phyloP scores from a whole-genome alignment of 192 early-diverging fungal genomes.

The Spizellomyces sp. region DNA sequence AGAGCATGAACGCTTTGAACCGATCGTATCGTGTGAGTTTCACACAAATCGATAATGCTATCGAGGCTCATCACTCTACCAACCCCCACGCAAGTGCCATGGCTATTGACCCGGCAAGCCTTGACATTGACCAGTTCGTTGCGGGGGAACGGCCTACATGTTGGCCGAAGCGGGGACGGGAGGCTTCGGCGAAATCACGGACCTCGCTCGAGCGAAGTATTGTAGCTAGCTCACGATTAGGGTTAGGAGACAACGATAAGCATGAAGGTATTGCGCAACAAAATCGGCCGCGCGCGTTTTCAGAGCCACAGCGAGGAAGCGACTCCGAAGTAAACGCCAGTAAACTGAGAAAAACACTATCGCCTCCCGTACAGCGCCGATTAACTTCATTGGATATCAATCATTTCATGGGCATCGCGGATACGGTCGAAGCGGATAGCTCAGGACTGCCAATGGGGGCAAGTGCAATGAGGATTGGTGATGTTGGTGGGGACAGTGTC shows the following conservation, averaged over 20 bases:
- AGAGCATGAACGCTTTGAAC: background rate
- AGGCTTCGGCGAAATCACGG: background rate
- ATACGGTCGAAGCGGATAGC: conserved; percentile 19
- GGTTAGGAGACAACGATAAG: no score
- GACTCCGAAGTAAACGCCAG: background rate
- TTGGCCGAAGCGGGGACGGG: conserved; percentile 4
- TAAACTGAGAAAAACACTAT: background rate
- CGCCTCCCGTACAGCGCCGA: conserved; percentile 7
- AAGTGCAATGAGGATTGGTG: background rate
- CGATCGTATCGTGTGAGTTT: conserved; percentile 5
- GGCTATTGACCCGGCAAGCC: conserved; percentile 1
- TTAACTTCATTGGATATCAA: conserved; percentile 20
- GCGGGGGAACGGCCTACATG: conserved; percentile 14
- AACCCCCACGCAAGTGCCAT: background rate
- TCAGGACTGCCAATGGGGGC: background rate
- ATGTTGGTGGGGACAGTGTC: background rate
- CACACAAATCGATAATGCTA: conserved; percentile 1
- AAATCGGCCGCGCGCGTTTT: conserved; percentile 1
- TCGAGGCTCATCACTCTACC: conserved; percentile 6
- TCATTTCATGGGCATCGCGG: conserved; percentile 29
- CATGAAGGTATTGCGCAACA: background rate
- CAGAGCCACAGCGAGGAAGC: background rate
- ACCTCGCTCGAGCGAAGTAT: background rate
- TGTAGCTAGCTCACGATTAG: background rate
- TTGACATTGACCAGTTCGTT: conserved; percentile 24